These are phyloP conservation scores for Aspergillus tubingensis DNA, from an alignment of 2,329 filamentous ascomycete genomes.

Conservation along the genomic window DNA sequence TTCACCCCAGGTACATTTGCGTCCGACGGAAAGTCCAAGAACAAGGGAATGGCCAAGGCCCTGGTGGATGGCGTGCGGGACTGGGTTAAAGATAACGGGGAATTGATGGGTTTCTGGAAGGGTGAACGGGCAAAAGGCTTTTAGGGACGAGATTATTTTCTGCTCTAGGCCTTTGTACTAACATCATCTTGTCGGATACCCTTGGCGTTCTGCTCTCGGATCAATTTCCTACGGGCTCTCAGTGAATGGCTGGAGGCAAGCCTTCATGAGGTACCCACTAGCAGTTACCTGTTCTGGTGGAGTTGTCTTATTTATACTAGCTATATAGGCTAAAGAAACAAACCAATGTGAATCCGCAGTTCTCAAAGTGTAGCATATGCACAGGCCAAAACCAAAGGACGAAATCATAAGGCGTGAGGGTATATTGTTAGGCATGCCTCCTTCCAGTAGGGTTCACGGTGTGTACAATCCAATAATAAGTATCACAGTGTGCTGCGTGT, in stretches of 20 bases:
- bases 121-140: conserved; percentile 57
- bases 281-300: neutral
- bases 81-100: conserved; percentile 64
- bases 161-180: neutral
- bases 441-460: neutral
- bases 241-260: neutral
- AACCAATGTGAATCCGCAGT: neutral
- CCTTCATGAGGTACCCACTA: neutral
- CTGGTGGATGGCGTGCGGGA: conserved; percentile 61
- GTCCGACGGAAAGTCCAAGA: conserved; percentile 47
- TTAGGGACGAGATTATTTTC: conserved; percentile 18
- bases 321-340: conserved; percentile 6
- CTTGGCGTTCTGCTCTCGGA: neutral
- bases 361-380: neutral
- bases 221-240: neutral
- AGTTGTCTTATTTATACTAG: neutral
- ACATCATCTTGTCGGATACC: neutral
- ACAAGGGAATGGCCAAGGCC: conserved; percentile 64
- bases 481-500: neutral
- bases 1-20: conserved; percentile 27
- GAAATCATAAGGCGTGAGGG: neutral
- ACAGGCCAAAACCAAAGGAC: neutral
- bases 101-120: conserved; percentile 64
- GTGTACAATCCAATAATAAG: neutral
- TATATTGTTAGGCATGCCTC: neutral